These are phyloP conservation scores for Senecio squalidus DNA, from an alignment of 140 eudicot species.

Conservation along the genomic window DNA sequence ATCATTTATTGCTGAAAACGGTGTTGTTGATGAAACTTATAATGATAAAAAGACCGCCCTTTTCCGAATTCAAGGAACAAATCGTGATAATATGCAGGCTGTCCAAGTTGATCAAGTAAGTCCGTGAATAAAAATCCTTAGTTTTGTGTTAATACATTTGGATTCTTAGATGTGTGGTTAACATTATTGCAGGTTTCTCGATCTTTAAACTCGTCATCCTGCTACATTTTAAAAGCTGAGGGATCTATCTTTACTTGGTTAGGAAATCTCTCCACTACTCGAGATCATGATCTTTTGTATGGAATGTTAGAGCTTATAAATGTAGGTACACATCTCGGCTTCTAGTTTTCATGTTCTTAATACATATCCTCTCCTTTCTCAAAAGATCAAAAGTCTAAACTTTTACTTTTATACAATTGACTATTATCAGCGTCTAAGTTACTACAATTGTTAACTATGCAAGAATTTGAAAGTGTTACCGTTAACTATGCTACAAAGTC, in stretches of 20 bases:
- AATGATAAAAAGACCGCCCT: slow-evolving; percentile 46
- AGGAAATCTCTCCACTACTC: slow-evolving; percentile 53
- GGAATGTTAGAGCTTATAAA: slow-evolving; percentile 65
- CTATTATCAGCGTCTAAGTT: too few relatives aligned
- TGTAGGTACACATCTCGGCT: slow-evolving; percentile 33
- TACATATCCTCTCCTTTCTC: too few relatives aligned
- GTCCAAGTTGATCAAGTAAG: slow-evolving; percentile 62
- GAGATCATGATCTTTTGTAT: slow-evolving; percentile 64
- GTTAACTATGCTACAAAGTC: too few relatives aligned
- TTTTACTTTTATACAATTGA: too few relatives aligned
- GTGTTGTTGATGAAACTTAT: slow-evolving; percentile 45
- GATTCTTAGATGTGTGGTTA: background rate
- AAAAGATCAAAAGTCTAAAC: too few relatives aligned
- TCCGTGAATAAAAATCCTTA: too few relatives aligned
- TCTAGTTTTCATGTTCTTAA: background rate
- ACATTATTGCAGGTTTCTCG: slow-evolving; percentile 52
- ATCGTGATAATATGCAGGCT: slow-evolving; percentile 61
- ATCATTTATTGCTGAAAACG: slow-evolving; percentile 34
- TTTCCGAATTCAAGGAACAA: slow-evolving; percentile 62
- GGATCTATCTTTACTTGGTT: slow-evolving; percentile 59
- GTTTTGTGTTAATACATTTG: too few relatives aligned
- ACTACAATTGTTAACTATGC: too few relatives aligned
- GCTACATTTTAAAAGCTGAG: slow-evolving; percentile 58
- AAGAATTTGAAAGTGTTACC: too few relatives aligned
- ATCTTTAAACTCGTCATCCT: slow-evolving; percentile 68